Evolutionary conservation across 2,329 filamentous ascomycete species (phyloP).

Genomic region (Colletotrichum sp.): DNA sequence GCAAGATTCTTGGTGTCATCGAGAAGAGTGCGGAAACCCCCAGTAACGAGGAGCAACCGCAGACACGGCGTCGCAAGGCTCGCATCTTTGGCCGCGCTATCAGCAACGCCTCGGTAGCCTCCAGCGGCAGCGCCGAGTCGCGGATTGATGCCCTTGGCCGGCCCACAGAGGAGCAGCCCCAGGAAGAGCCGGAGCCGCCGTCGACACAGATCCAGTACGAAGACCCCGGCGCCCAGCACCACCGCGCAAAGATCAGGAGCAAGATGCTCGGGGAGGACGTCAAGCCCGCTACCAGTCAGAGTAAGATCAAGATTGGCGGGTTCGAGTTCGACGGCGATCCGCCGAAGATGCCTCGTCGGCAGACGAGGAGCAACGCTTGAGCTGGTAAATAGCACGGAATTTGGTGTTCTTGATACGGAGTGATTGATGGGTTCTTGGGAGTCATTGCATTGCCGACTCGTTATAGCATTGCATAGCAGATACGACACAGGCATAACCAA

Average conservation of each 20-base stretch:
- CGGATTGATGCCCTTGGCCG: constrained; percentile 23
- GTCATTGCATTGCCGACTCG: not conserved
- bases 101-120: constrained; percentile 61
- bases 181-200: constrained; percentile 33
- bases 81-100: constrained; percentile 63
- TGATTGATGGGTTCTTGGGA: not conserved
- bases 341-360: not conserved
- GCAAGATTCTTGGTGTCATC: constrained; percentile 48
- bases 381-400: not conserved
- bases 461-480: constrained; percentile 8
- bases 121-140: constrained; percentile 47
- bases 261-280: constrained; percentile 37
- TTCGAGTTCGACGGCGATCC: constrained; percentile 7
- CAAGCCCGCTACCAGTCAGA: not conserved
- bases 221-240: constrained; percentile 52
- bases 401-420: not conserved
- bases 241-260: constrained; percentile 48
- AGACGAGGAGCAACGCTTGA: not conserved
- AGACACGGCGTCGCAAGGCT: constrained; percentile 34
- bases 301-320: constrained; percentile 8
- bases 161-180: not conserved
- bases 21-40: constrained; percentile 29
- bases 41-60: constrained; percentile 18
- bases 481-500: not conserved
- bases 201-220: constrained; percentile 60